Percentiles rank a stretch among this genome's conserved stretches.
These are phyloP conservation scores for Cutaneotrichosporon spelunceum DNA, from an alignment of 1,284 basidiomycete genomes.

Conservation along the genomic window DNA sequence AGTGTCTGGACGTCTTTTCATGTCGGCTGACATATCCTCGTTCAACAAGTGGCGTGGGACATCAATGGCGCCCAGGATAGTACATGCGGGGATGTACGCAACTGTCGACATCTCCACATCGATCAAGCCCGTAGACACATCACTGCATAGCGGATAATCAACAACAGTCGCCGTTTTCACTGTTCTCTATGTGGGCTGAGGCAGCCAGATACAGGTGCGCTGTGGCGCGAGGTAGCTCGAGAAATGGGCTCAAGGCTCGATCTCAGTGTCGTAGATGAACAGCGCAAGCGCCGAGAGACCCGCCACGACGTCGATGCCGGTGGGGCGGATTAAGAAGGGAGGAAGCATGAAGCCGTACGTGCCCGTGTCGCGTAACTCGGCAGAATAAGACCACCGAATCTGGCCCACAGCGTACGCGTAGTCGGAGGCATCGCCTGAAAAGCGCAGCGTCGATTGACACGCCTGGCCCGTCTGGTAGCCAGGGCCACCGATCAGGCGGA, in stretches of 20 bases:
- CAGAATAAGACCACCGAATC: constrained; percentile 72
- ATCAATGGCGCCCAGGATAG: too few relatives aligned
- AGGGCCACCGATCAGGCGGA: constrained; percentile 59
- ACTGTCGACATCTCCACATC: too few relatives aligned
- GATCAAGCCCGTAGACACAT: not conserved
- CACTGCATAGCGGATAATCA: constrained; percentile 1
- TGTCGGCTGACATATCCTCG: too few relatives aligned
- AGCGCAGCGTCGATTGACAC: constrained; percentile 66
- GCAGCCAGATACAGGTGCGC: not conserved
- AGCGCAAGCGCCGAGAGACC: constrained; percentile 65
- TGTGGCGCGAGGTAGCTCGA: not conserved
- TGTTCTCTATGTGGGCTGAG: not conserved
- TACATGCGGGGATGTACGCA: too few relatives aligned
- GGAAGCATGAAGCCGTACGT: constrained; percentile 81
- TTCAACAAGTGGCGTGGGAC: too few relatives aligned
- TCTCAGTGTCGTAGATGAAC: constrained; percentile 58
- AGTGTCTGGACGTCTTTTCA: too few relatives aligned
- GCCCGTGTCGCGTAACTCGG: constrained; percentile 76
- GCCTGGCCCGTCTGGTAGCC: constrained; percentile 61
- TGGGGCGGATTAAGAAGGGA: constrained; percentile 66
- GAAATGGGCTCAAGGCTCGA: constrained; percentile 15
- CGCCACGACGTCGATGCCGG: constrained; percentile 68
- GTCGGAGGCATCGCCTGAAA: constrained; percentile 69
- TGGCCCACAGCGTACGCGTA: constrained; percentile 66
- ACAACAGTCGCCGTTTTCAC: not conserved